Conservation (phyloP, 2,329 filamentous ascomycete genomes). For the Magnaporthiopsis incrustans region DNA sequence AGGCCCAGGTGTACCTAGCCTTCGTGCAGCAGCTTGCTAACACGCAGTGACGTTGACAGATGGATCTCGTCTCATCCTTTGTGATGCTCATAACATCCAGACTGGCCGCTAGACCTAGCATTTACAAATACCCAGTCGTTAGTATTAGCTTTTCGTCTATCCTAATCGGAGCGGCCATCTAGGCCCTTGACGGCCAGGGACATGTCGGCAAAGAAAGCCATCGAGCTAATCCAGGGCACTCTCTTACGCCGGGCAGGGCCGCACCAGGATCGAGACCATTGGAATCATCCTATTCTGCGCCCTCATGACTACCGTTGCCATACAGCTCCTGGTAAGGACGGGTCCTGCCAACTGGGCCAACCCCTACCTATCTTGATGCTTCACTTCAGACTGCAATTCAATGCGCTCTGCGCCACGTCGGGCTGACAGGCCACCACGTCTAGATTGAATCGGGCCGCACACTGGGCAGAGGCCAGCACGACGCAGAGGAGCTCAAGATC, state of each 20-base stretch:
- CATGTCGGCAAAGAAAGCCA: slow-evolving; percentile 5
- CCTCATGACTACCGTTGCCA: slow-evolving; percentile 58
- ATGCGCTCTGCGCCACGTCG: background rate
- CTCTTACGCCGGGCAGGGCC: slow-evolving; percentile 29
- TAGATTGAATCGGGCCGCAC: slow-evolving; percentile 47
- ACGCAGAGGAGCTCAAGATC: slow-evolving; percentile 38
- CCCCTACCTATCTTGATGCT: no score
- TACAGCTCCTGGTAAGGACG: slow-evolving; percentile 46
- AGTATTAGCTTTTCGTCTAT: slow-evolving; percentile 13
- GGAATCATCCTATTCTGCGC: slow-evolving; percentile 60
- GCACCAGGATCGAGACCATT: slow-evolving; percentile 55
- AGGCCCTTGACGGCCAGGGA: background rate
- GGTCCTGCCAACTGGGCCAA: background rate
- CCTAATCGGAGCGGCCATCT: background rate
- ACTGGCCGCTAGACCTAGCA: slow-evolving; percentile 49
- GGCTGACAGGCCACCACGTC: slow-evolving; percentile 13
- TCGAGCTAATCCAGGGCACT: background rate
- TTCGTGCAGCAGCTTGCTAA: slow-evolving; percentile 10
- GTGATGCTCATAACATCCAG: slow-evolving; percentile 55
- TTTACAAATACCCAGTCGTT: slow-evolving; percentile 54
- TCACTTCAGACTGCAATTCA: background rate
- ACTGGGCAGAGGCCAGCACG: slow-evolving; percentile 34
- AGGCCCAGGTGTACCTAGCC: background rate
- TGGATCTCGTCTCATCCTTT: slow-evolving; percentile 56
- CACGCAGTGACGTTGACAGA: slow-evolving; percentile 22